Conservation (phyloP, 2,329 filamentous ascomycete genomes). For the Immersiporthe knoxdaviesiana region DNA sequence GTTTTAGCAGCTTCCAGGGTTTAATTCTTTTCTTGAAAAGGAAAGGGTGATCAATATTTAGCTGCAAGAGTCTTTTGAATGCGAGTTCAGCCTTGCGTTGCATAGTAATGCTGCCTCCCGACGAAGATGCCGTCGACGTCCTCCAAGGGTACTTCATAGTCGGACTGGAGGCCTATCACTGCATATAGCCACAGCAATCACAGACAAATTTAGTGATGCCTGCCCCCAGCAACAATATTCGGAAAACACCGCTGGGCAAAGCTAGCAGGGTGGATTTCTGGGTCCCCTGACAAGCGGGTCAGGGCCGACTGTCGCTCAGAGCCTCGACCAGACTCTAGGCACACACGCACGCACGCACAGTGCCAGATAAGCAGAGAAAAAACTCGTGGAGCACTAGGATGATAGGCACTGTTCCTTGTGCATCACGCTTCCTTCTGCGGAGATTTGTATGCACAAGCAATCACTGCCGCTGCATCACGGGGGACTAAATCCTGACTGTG, state of each 20-base stretch:
- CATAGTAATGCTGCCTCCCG: neutral
- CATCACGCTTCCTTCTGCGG: neutral
- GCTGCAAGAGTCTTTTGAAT: neutral
- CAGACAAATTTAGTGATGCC: neutral
- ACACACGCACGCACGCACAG: neutral
- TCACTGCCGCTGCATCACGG: neutral
- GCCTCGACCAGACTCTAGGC: neutral
- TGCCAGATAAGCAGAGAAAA: neutral
- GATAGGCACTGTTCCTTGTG: neutral
- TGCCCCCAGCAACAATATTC: neutral
- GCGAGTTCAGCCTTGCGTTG: neutral
- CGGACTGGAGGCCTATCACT: neutral
- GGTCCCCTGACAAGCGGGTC: constrained; percentile 1
- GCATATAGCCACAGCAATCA: neutral
- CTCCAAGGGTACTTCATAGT: neutral
- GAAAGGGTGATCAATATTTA: neutral
- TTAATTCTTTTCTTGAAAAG: too few relatives aligned
- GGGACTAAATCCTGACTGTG: neutral
- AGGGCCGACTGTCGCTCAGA: neutral
- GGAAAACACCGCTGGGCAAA: constrained; percentile 1
- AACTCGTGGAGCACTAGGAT: neutral
- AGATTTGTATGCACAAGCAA: neutral
- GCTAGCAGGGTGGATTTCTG: neutral
- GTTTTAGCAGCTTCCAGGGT: too few relatives aligned
- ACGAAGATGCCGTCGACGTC: neutral